These are phyloP conservation scores for Alternaria novae-zelandiae DNA, from an alignment of 2,329 filamentous ascomycete genomes.

Conservation along the genomic window DNA sequence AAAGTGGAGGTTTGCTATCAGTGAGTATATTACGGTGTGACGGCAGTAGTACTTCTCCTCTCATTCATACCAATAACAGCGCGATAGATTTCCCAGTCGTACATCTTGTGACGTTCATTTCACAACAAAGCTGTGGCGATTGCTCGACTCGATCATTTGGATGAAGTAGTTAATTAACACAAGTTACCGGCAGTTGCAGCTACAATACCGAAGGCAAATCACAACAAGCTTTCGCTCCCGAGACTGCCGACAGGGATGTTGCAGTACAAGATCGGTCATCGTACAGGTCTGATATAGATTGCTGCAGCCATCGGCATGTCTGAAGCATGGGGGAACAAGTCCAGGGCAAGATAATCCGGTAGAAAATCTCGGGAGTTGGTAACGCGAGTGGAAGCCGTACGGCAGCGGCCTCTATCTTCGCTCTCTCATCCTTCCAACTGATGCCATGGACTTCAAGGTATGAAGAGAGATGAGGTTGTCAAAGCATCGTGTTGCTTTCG, in stretches of 20 bases:
- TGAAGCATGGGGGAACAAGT: background rate
- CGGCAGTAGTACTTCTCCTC: background rate
- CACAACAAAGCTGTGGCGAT: background rate
- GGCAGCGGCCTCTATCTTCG: background rate
- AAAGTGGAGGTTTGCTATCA: background rate
- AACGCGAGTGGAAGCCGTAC: background rate
- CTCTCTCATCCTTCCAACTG: background rate
- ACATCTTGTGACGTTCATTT: background rate
- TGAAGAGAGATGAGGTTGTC: background rate
- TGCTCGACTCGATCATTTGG: background rate
- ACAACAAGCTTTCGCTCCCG: background rate
- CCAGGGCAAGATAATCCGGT: background rate
- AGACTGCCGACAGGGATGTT: background rate
- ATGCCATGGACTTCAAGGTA: background rate
- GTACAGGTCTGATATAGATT: background rate
- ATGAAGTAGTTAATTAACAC: constrained; percentile 25
- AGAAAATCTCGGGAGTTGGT: background rate
- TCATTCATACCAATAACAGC: background rate
- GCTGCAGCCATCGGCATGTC: background rate
- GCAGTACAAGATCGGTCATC: background rate
- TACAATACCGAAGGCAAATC: constrained; percentile 25
- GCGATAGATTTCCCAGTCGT: background rate
- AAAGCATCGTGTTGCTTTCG: background rate
- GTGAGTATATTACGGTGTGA: background rate
- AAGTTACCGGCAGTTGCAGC: constrained; percentile 23